Percentiles rank a stretch among this genome's conserved stretches.
Conservation (phyloP, 257 asterid genomes). For the Misopates orontium region DNA sequence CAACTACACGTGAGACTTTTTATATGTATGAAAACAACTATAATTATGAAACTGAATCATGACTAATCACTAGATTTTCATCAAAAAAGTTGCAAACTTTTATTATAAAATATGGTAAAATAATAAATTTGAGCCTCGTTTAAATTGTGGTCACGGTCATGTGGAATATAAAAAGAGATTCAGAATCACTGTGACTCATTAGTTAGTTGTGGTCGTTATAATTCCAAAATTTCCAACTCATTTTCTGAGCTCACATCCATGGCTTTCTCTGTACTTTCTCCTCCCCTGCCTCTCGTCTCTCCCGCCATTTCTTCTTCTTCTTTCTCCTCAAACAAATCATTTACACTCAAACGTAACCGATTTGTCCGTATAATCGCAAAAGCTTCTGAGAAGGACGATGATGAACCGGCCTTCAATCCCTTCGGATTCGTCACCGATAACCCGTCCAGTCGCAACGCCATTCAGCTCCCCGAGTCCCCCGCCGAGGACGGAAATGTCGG, state of each 20-base stretch:
- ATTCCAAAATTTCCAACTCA: slow-evolving; percentile 24
- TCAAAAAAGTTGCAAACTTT: no score
- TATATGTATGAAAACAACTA: no score
- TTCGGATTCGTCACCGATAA: slow-evolving; percentile 96
- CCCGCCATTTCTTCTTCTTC: slow-evolving; percentile 32
- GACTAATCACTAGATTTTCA: no score
- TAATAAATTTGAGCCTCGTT: no score
- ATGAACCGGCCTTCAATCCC: slow-evolving; percentile 74
- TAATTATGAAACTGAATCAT: no score
- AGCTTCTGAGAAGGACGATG: slow-evolving; percentile 74
- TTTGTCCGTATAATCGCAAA: slow-evolving; percentile 40
- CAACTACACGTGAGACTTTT: no score
- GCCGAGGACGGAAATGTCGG: slow-evolving; percentile 99
- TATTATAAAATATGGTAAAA: no score
- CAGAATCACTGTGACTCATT: slow-evolving; percentile 29
- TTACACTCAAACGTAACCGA: slow-evolving; percentile 27
- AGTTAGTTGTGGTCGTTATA: slow-evolving; percentile 43
- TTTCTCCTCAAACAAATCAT: slow-evolving; percentile 28
- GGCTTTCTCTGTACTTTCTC: slow-evolving; percentile 57
- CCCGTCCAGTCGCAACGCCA: slow-evolving; percentile 88
- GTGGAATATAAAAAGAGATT: slow-evolving; percentile 12
- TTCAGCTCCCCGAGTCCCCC: slow-evolving; percentile 90
- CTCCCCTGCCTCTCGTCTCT: slow-evolving; percentile 36
- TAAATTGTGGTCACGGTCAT: no score
- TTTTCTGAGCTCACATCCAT: slow-evolving; percentile 27